Evolutionary conservation across 352 stramenopile genomes (phyloP).

Genomic region (Aphanomyces stellatus): DNA sequence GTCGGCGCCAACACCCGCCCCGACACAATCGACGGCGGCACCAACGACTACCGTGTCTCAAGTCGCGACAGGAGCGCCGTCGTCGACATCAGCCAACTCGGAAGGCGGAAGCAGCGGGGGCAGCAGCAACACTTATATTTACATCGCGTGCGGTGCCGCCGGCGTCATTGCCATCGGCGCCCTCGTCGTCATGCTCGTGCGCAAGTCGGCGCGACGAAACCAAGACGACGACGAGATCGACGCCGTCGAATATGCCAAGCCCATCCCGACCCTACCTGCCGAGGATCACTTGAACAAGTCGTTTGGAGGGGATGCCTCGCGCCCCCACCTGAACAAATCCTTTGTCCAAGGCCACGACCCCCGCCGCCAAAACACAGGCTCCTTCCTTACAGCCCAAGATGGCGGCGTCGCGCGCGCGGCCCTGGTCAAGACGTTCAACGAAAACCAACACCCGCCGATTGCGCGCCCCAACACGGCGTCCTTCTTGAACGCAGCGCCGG

Average conservation of each 20-base stretch:
- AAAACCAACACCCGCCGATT: background rate
- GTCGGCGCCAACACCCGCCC: background rate
- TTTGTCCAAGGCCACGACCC: constrained; percentile 1
- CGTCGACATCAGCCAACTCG: background rate
- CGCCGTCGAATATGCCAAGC: constrained; percentile 10
- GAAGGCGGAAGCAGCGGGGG: background rate
- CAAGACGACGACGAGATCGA: constrained; percentile 16
- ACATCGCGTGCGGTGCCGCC: constrained; percentile 5
- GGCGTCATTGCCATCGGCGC: constrained; percentile 10
- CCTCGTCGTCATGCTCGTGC: background rate
- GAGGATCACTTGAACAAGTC: background rate
- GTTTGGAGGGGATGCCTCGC: background rate
- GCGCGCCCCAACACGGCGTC: background rate
- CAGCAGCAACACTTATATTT: background rate
- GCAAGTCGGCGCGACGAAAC: background rate
- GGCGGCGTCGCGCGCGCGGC: background rate
- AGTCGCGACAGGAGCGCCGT: background rate
- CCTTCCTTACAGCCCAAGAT: background rate
- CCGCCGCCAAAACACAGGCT: background rate
- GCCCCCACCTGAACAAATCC: constrained; percentile 4
- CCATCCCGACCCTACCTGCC: background rate
- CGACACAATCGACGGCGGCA: background rate
- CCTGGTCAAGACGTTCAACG: background rate
- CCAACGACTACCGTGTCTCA: background rate
- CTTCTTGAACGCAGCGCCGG: background rate